Evolutionary conservation across 352 stramenopile species (phyloP).

Genomic region (Plasmopara viticola): DNA sequence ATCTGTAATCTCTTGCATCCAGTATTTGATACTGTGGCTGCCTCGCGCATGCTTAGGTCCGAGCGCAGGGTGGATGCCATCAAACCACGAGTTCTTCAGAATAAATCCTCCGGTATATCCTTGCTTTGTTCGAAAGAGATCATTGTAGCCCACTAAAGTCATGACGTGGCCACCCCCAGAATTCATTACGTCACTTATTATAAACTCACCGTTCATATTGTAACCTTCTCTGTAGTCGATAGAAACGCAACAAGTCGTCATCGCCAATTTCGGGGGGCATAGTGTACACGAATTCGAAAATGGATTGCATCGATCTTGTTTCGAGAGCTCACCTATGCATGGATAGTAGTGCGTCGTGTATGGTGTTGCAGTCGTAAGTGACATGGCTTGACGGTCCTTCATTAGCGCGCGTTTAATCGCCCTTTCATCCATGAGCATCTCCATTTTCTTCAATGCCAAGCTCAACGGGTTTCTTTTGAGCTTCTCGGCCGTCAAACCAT

Average conservation of each 20-base stretch:
- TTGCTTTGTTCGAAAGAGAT: slow-evolving; percentile 51
- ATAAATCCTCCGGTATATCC: slow-evolving; percentile 63
- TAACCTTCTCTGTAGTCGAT: slow-evolving; percentile 38
- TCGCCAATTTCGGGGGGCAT: slow-evolving; percentile 38
- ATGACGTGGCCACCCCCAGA: slow-evolving; percentile 57
- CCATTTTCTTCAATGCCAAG: slow-evolving; percentile 40
- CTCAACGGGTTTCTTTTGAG: slow-evolving; percentile 41
- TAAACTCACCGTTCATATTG: slow-evolving; percentile 67
- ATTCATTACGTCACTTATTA: slow-evolving; percentile 45
- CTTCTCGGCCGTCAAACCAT: slow-evolving; percentile 29
- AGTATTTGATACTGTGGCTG: slow-evolving; percentile 66
- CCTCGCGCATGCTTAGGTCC: slow-evolving; percentile 52
- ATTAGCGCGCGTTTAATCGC: slow-evolving; percentile 42
- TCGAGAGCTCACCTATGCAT: slow-evolving; percentile 42
- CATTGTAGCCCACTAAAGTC: slow-evolving; percentile 67
- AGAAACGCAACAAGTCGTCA: slow-evolving; percentile 53
- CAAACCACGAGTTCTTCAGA: slow-evolving; percentile 75
- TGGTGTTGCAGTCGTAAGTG: slow-evolving; percentile 46
- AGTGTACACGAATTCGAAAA: slow-evolving; percentile 40
- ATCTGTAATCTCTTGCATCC: slow-evolving; percentile 62
- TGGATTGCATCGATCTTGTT: slow-evolving; percentile 48
- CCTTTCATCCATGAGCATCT: slow-evolving; percentile 34
- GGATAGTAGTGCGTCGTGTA: slow-evolving; percentile 62
- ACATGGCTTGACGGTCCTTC: slow-evolving; percentile 36
- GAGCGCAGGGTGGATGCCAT: slow-evolving; percentile 51